phyloP scores from a whole-genome alignment of 208 protist genomes.

The Herpetomonas tarakana region DNA sequence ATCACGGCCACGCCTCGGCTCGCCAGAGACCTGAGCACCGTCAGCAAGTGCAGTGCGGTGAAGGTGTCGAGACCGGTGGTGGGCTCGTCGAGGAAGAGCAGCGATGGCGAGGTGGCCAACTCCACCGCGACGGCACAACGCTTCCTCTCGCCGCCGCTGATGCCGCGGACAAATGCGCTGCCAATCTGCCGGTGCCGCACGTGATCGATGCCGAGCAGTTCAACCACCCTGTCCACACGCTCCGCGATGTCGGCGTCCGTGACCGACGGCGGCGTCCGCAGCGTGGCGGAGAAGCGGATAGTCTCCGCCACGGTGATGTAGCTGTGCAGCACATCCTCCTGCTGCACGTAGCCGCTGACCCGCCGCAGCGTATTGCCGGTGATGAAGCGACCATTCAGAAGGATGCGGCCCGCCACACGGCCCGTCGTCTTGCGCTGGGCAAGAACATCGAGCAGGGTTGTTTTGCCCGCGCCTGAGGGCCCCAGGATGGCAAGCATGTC shows the following conservation, averaged over 20 bases:
- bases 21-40: slow-evolving; percentile 43
- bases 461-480: slow-evolving; percentile 77
- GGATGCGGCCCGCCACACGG: slow-evolving; percentile 26
- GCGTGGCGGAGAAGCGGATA: slow-evolving; percentile 54
- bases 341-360: slow-evolving; percentile 69
- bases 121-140: slow-evolving; percentile 65
- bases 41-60: slow-evolving; percentile 58
- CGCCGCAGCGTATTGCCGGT: slow-evolving; percentile 27
- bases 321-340: slow-evolving; percentile 70
- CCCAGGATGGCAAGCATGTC: slow-evolving; percentile 73
- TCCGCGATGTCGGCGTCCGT: slow-evolving; percentile 13
- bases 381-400: slow-evolving; percentile 41
- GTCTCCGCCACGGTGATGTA: slow-evolving; percentile 72
- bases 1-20: slow-evolving; percentile 42
- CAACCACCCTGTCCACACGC: slow-evolving; percentile 17
- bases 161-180: slow-evolving; percentile 38
- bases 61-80: slow-evolving; percentile 87
- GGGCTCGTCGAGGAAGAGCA: slow-evolving; percentile 80
- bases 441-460: slow-evolving; percentile 76
- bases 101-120: slow-evolving; percentile 49
- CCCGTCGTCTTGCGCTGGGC: slow-evolving; percentile 38
- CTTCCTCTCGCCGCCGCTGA: slow-evolving; percentile 80
- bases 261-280: slow-evolving; percentile 42
- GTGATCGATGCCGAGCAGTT: slow-evolving; percentile 50
- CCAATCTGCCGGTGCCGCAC: slow-evolving; percentile 46